Percentiles rank a stretch among this genome's conserved stretches.
These are phyloP conservation scores for Graphiopsis chlorocephala DNA, from an alignment of 2,329 filamentous ascomycete species.

Conservation along the genomic window DNA sequence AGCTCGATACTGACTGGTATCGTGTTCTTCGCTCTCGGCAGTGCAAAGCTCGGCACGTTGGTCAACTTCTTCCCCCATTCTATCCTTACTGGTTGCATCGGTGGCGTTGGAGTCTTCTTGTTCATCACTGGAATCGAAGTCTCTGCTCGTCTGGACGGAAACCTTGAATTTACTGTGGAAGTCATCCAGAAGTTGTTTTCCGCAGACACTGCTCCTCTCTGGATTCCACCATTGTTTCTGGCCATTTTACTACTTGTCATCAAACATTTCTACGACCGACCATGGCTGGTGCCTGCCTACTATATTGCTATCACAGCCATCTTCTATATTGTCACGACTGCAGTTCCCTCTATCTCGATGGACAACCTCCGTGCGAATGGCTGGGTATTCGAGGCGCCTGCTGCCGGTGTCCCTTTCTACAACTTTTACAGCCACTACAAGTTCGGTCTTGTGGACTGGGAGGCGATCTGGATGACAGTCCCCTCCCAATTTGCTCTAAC, in stretches of 20 bases:
- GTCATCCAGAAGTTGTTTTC: constrained; percentile 74
- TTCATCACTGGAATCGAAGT: constrained; percentile 90
- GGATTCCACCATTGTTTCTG: constrained; percentile 75
- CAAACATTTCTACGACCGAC: constrained; percentile 73
- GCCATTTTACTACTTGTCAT: constrained; percentile 73
- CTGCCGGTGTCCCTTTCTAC: constrained; percentile 87
- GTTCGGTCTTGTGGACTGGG: constrained; percentile 66
- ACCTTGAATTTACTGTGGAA: constrained; percentile 73
- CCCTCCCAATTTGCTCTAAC: constrained; percentile 96
- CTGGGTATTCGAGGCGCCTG: constrained; percentile 89
- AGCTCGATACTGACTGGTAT: constrained; percentile 88
- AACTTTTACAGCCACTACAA: constrained; percentile 93
- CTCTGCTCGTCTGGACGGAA: constrained; percentile 81
- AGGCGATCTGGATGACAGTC: constrained; percentile 75
- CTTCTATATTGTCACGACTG: constrained; percentile 75
- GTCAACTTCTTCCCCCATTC: constrained; percentile 96
- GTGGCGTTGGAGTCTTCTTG: constrained; percentile 93
- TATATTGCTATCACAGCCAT: constrained; percentile 74
- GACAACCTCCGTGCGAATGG: constrained; percentile 67
- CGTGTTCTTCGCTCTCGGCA: constrained; percentile 88
- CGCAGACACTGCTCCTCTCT: constrained; percentile 72
- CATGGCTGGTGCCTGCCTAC: constrained; percentile 81
- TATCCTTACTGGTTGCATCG: constrained; percentile 95
- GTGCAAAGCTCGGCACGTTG: constrained; percentile 82
- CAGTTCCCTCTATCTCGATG: constrained; percentile 65